Conservation (phyloP, 306 rosid species). For the Trichosanthes truncata region DNA sequence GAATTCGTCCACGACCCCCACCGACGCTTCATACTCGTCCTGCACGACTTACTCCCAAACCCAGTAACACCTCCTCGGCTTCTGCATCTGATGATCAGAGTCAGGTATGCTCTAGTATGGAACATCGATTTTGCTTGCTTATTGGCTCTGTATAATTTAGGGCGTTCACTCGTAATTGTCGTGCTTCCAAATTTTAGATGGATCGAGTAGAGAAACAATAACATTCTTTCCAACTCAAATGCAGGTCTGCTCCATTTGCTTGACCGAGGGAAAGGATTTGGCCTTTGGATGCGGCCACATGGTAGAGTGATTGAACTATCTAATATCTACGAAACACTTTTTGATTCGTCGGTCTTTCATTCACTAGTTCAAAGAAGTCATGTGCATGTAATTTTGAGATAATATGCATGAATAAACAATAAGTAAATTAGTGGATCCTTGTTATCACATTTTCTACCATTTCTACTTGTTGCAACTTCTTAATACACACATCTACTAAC, state of each 20-base stretch:
- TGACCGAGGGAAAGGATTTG: conserved; percentile 56
- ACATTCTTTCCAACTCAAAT: conserved; percentile 3
- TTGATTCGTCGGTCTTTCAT: not conserved
- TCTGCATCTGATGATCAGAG: conserved; percentile 30
- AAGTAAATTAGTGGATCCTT: not conserved
- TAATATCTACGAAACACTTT: not conserved
- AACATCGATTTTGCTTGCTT: not conserved
- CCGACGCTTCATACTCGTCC: conserved; percentile 38
- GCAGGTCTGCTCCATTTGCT: conserved; percentile 76
- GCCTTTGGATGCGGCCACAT: conserved; percentile 89
- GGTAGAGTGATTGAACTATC: conserved; percentile 32
- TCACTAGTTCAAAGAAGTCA: not conserved
- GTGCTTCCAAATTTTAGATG: not conserved
- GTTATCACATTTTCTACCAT: not conserved
- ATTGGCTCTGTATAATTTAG: not conserved
- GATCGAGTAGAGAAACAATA: not conserved
- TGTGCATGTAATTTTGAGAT: not conserved
- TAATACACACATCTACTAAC: not conserved
- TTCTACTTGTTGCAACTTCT: not conserved
- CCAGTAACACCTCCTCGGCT: conserved; percentile 18
- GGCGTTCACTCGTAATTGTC: not conserved
- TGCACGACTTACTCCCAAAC: conserved; percentile 15
- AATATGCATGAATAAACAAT: not conserved
- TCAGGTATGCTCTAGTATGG: conserved; percentile 30
- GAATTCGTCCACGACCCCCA: conserved; percentile 54